Evolutionary conservation across 106 monocot genomes (phyloP), one percentile per base, ranked within the genome.

Genomic region (Alisma plantagoaquatica): DNA sequence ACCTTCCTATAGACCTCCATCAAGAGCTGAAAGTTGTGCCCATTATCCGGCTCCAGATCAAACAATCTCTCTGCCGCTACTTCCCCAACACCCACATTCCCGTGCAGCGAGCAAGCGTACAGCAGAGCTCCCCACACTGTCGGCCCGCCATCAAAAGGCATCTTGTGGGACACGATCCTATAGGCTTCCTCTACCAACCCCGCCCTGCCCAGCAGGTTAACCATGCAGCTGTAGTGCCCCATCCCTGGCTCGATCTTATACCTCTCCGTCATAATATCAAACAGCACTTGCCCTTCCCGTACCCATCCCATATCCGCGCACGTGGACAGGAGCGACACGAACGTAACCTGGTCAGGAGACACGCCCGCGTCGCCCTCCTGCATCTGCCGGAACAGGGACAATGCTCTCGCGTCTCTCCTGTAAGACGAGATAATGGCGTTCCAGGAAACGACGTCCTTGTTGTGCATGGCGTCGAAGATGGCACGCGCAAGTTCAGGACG

Each of bases 161-260:
- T 75, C 18, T 14, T 23, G 18, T 42, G 53, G 14, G 16, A 41
- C 27, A 80, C 21, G n/a, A 83, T 20, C 17, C 77, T 64, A 26
- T 64, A 68, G 12, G 87, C 93, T 62, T 83, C 87, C 1, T 83
- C 76, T 1, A 87, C 24, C 31, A 66, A 20, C 60, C 93, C 93
- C 3, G 76, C 79, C 38, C 78, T 65, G n/a, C 83, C 93, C 2
- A 93, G 59, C 83, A 87, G 27, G 55, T 93, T 80, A 61, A 82
- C 83, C 70, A 87, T 72, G 70, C 93, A 93, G 3, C 79, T 62
- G 43, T 74, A 75, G 33, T 93, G 93, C 65, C 83, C 93, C 77
- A 59, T 66, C 16, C 43, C 62, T 0, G 77, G 77, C 51, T 15
- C 55, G 46, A 93, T 69, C 51, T 48, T 49, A 44, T 80, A 75